Base-by-base conservation (phyloP, 208 protist species). In the Tritrichomonas foetus region DNA sequence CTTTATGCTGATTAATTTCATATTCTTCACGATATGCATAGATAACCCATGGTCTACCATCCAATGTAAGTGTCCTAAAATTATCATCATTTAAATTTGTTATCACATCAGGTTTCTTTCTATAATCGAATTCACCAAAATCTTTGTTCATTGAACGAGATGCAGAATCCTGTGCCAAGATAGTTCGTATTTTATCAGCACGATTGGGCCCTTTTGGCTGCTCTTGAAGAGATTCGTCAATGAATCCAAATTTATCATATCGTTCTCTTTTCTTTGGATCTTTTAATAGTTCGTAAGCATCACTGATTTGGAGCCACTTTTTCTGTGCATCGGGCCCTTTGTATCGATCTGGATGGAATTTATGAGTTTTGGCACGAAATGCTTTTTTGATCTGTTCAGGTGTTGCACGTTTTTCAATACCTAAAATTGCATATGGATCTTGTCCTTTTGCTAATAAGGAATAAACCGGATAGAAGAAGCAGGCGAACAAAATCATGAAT, bases 341-440 rank as follows among this genome's bases (percentile, higher is more conserved):
- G 39, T 89, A 47, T 89, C 47, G 27, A 89, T 89, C 78, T 9
- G 78, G 78, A 57, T 89, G 78, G 30, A 47, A 89, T 57, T 89
- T 89, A 33, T 57, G 44, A 39, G 30, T 49, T 57, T 53, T 39
- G 33, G 14, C 47, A 27, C 78, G 3, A 30, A 53, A 89, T 22
- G 78, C 78, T 57, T 53, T 89, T 44, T 53, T 89, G 20, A 89
- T 89, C 1, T 89, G 41, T 33, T 25, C 16, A 14, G 1, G 44
- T 13, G 78, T 89, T n/a, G 78, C 78, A 27, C n/a, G 33, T 36
- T n/a, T 53, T 57, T 25, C 27, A 22, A 89, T 36, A 89, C 47
- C 47, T 36, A 89, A 50, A 89, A 89, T 89, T 53, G 78, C 78
- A 57, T 89, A 89, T 27, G 41, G 78, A 57, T 89, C 78, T 89